Conservation (phyloP, 768 basidiomycete genomes). For the Calocera cornea region DNA sequence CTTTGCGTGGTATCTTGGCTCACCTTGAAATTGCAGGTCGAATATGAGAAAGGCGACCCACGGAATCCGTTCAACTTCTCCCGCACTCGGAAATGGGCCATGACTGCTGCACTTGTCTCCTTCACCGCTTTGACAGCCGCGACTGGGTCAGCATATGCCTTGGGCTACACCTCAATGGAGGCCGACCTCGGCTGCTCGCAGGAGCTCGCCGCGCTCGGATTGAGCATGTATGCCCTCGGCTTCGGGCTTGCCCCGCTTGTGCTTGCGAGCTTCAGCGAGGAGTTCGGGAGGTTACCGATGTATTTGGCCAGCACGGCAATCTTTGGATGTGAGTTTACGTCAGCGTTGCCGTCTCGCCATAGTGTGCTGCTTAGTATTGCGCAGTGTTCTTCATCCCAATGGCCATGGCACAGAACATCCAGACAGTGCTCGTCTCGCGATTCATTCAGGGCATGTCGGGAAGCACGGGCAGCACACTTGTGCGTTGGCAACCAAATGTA, state of each 20-base stretch:
- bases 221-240: constrained; percentile 43
- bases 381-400: constrained; percentile 1
- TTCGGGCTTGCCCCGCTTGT: constrained; percentile 52
- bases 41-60: constrained; percentile 29
- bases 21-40: constrained; percentile 23
- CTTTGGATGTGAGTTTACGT: background rate
- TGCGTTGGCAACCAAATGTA: constrained; percentile 17
- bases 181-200: constrained; percentile 25
- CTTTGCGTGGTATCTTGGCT: too few relatives aligned
- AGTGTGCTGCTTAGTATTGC: background rate
- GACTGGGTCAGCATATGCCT: constrained; percentile 37
- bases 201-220: constrained; percentile 23
- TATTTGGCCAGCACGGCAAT: background rate
- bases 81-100: constrained; percentile 31
- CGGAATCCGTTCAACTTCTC: constrained; percentile 33
- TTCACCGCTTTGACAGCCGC: constrained; percentile 40
- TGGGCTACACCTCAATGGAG: constrained; percentile 47
- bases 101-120: constrained; percentile 35
- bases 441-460: constrained; percentile 53
- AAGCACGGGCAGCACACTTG: constrained; percentile 58
- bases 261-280: constrained; percentile 57
- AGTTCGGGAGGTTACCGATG: constrained; percentile 51
- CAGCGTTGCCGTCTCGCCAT: background rate
- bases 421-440: constrained; percentile 52
- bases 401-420: constrained; percentile 33